Evolutionary conservation across 2,329 filamentous ascomycete genomes (phyloP).

Genomic region (Epicoccum sorghinum): DNA sequence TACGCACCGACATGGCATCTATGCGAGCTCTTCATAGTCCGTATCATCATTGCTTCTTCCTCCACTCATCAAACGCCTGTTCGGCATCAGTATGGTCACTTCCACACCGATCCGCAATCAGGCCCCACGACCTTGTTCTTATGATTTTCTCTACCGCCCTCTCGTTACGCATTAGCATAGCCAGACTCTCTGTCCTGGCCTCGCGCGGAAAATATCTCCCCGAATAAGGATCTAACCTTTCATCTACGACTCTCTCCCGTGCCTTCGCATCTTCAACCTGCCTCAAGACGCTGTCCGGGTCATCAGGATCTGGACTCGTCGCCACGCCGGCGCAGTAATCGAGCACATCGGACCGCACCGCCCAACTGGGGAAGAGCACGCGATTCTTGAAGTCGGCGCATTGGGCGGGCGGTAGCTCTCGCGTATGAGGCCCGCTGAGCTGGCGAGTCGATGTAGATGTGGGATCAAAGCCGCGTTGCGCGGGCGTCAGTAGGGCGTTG

Average conservation of each 20-base stretch:
- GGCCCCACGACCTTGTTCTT: conserved; percentile 78
- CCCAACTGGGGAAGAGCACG: conserved; percentile 88
- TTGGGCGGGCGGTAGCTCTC: conserved; percentile 61
- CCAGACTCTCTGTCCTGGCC: conserved; percentile 79
- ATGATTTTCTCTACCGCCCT: conserved; percentile 79
- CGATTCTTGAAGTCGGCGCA: conserved; percentile 77
- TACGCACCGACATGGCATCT: no score
- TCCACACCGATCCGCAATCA: conserved; percentile 77
- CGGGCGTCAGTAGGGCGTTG: conserved; percentile 83
- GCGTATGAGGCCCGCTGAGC: conserved; percentile 55
- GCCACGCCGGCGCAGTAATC: conserved; percentile 90
- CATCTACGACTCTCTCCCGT: conserved; percentile 78
- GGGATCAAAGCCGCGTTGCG: conserved; percentile 76
- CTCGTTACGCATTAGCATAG: conserved; percentile 75
- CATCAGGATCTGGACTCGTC: conserved; percentile 83
- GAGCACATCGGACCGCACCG: conserved; percentile 78
- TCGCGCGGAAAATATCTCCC: conserved; percentile 80
- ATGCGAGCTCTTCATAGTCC: no score
- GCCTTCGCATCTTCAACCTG: conserved; percentile 73
- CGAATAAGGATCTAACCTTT: conserved; percentile 90
- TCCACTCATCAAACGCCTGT: conserved; percentile 45
- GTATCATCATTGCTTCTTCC: conserved; percentile 19
- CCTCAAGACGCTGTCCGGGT: conserved; percentile 75
- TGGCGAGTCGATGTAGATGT: conserved; percentile 71
- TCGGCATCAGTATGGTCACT: conserved; percentile 56